Evolutionary conservation across 805 yeast species (phyloP).

Genomic region (Hermanozyma aechmeae): DNA sequence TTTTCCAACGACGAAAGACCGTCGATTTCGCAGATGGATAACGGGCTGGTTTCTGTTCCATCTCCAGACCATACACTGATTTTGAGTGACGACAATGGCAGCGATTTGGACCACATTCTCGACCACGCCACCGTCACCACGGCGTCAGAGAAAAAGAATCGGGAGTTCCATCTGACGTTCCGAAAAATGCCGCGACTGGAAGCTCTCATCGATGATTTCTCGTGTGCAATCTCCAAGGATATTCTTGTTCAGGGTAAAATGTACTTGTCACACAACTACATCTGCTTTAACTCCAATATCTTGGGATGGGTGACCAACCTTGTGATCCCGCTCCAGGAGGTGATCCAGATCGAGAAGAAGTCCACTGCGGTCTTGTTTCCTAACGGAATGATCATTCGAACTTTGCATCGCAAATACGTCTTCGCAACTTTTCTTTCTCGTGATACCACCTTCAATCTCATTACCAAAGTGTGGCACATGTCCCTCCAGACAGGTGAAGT

Average conservation of each 20-base stretch:
- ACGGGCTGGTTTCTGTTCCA: too few species aligned
- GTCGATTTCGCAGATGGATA: too few species aligned
- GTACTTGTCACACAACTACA: constrained; percentile 65
- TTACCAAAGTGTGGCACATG: constrained; percentile 56
- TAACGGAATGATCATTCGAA: constrained; percentile 72
- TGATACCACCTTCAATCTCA: constrained; percentile 63
- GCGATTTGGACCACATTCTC: constrained; percentile 4
- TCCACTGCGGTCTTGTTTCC: constrained; percentile 86
- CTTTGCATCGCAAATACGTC: constrained; percentile 53
- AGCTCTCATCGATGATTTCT: constrained; percentile 72
- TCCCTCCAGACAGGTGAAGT: constrained; percentile 2
- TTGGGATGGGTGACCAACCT: constrained; percentile 87
- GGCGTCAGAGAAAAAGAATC: constrained; percentile 32
- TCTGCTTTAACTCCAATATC: constrained; percentile 81
- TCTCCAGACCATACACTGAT: too few species aligned
- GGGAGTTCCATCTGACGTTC: constrained; percentile 73
- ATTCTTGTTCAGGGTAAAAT: constrained; percentile 81
- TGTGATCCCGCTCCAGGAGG: constrained; percentile 61
- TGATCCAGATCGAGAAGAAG: constrained; percentile 67
- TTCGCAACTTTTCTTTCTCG: constrained; percentile 86
- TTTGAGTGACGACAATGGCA: too few species aligned
- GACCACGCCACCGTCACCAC: constrained; percentile 5
- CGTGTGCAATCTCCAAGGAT: constrained; percentile 85
- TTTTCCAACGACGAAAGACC: constrained; percentile 7
- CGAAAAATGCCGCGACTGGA: constrained; percentile 60